Evolutionary conservation across 1,284 basidiomycete species (phyloP), one percentile per base, ranked within the genome.

Genomic region (Cystobasidium pallidum): DNA sequence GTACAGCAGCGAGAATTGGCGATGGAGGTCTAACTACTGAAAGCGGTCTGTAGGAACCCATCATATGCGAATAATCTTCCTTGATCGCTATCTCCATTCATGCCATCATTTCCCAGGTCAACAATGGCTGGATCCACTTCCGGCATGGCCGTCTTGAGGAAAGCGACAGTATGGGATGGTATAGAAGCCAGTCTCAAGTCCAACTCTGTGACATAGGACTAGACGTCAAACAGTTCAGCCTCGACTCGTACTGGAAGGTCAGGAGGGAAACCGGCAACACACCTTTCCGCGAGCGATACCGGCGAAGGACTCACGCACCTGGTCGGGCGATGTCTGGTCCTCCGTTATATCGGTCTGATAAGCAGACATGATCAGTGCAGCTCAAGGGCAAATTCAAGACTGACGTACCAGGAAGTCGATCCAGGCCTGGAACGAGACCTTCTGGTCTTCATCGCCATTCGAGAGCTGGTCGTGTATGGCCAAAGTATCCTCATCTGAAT

Each of bases 331-430:
- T 0, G 92, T 94, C 68, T 95, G 92, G 80, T 98, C 96, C 83
- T 98, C 92, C 34, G 89, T 95, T 76, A 97, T 95, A 59, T 94
- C 92, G 58, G 94, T 90, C 92, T 94, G n/a, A n/a, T n/a, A n/a
- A n/a, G n/a, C n/a, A n/a, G n/a, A n/a, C n/a, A n/a, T n/a, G n/a
- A n/a, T n/a, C n/a, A n/a, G n/a, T n/a, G n/a, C n/a, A n/a, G n/a
- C n/a, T n/a, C n/a, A n/a, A n/a, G n/a, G n/a, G n/a, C n/a, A n/a
- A n/a, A n/a, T n/a, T n/a, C n/a, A n/a, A n/a, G n/a, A n/a, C n/a
- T n/a, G n/a, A 74, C 85, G 67, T 79, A 92, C 94, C 81, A 99
- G 82, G 75, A 97, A 89, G 75, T 93, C 92, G 77, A 97, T 91
- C 81, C 97, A 98, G 0, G 94, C 92, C 80, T 97, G 92, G 79